These are phyloP conservation scores for Ustilago vetiveriae DNA, from an alignment of 1,284 basidiomycete genomes.

Conservation along the genomic window DNA sequence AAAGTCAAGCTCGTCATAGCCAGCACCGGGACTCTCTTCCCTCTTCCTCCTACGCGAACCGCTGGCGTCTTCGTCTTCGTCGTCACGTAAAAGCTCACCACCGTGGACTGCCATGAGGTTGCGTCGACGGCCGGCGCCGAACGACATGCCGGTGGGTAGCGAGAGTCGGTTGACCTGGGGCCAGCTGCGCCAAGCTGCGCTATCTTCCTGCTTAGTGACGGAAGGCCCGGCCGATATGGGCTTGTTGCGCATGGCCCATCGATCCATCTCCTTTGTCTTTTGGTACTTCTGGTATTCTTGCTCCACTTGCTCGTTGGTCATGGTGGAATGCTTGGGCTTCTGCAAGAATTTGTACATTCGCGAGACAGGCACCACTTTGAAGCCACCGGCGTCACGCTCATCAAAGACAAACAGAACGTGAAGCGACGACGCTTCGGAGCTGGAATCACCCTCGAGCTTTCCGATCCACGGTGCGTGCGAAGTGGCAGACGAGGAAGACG, in stretches of 20 bases:
- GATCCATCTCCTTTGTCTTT: slow-evolving; percentile 51
- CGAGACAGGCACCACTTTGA: slow-evolving; percentile 63
- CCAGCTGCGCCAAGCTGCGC: slow-evolving; percentile 42
- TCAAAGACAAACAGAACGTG: slow-evolving; percentile 66
- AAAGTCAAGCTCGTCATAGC: slow-evolving; percentile 64
- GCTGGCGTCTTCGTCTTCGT: slow-evolving; percentile 45
- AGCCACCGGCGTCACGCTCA: slow-evolving; percentile 62
- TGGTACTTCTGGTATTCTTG: slow-evolving; percentile 52
- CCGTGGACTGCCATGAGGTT: slow-evolving; percentile 53
- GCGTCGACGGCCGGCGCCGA: slow-evolving; percentile 43
- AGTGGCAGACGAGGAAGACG: slow-evolving; percentile 19
- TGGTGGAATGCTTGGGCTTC: slow-evolving; percentile 55
- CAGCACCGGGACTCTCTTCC: slow-evolving; percentile 38
- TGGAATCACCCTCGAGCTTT: slow-evolving; percentile 64
- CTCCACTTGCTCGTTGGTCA: slow-evolving; percentile 58
- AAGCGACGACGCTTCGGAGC: slow-evolving; percentile 54
- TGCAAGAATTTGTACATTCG: slow-evolving; percentile 66
- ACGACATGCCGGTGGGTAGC: slow-evolving; percentile 46
- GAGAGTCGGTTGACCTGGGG: slow-evolving; percentile 38
- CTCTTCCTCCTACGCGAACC: slow-evolving; percentile 26
- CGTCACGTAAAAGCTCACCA: slow-evolving; percentile 44
- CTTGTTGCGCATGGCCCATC: slow-evolving; percentile 49
- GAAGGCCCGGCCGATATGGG: slow-evolving; percentile 21
- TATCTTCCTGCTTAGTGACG: slow-evolving; percentile 36
- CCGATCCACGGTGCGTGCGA: slow-evolving; percentile 66